Evolutionary conservation across 2,329 filamentous ascomycete species (phyloP).

Genomic region (Botrytis paeoniae): DNA sequence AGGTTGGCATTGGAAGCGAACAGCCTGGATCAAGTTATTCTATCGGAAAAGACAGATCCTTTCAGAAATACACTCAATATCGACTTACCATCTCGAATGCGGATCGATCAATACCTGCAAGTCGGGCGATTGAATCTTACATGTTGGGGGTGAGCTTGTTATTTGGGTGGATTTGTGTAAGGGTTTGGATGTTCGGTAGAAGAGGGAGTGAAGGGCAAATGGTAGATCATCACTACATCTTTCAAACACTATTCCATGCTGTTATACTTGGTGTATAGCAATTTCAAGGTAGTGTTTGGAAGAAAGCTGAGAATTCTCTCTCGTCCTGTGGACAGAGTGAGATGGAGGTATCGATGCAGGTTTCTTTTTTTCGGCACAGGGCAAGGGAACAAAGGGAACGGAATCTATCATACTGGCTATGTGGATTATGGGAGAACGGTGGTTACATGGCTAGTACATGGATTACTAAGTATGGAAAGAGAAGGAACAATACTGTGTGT

Average conservation of each 20-base stretch:
- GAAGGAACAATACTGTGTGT: slow-evolving; percentile 3
- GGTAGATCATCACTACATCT: slow-evolving; percentile 38
- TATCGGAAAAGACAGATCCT: neutral
- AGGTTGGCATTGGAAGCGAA: slow-evolving; percentile 6
- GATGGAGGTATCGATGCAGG: slow-evolving; percentile 5
- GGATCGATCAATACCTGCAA: slow-evolving; percentile 8
- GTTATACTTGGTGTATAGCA: neutral
- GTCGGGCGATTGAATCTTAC: slow-evolving; percentile 2
- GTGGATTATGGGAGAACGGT: neutral
- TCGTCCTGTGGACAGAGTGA: slow-evolving; percentile 3
- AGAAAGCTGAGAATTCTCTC: neutral
- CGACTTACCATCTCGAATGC: slow-evolving; percentile 5
- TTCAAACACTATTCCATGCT: slow-evolving; percentile 5
- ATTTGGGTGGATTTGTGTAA: neutral
- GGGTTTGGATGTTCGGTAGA: neutral
- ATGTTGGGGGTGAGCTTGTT: neutral
- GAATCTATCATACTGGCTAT: slow-evolving; percentile 11
- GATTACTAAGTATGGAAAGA: neutral
- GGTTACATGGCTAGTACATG: slow-evolving; percentile 13
- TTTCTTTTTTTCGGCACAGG: slow-evolving; percentile 4
- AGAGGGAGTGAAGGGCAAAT: slow-evolving; percentile 20
- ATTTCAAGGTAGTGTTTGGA: neutral
- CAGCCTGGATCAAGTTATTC: slow-evolving; percentile 6
- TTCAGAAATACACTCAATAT: neutral
- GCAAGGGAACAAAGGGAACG: neutral